Evolutionary conservation across 1,284 basidiomycete genomes (phyloP).

Genomic region (Cutaneotrichosporon cyanovorans): DNA sequence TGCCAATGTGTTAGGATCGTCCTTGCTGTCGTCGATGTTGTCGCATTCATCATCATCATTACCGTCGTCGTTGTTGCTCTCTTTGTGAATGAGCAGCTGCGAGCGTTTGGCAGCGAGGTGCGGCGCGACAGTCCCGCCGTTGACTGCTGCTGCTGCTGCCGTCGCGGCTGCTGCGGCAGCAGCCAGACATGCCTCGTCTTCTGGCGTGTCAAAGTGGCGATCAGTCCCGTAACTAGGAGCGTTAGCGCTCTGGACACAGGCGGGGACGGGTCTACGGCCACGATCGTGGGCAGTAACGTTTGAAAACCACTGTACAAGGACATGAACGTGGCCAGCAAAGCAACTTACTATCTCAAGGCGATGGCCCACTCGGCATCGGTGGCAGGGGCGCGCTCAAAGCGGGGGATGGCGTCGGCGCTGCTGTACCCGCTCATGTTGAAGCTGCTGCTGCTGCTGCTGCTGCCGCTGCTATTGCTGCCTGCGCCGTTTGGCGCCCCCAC

Average conservation of each 20-base stretch:
- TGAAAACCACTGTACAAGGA: too few species aligned
- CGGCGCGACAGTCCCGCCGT: too few species aligned
- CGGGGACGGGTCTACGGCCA: too few species aligned
- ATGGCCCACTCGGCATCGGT: constrained; percentile 20
- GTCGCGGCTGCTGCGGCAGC: too few species aligned
- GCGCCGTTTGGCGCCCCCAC: too few species aligned
- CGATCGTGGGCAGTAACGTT: too few species aligned
- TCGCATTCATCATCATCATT: not conserved
- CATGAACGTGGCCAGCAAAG: too few species aligned
- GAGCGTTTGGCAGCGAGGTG: not conserved
- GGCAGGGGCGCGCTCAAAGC: constrained; percentile 8
- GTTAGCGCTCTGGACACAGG: too few species aligned
- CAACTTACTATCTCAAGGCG: constrained; percentile 15
- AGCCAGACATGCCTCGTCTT: not conserved
- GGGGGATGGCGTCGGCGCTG: not conserved
- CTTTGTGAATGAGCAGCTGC: constrained; percentile 6
- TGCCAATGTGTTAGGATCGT: not conserved
- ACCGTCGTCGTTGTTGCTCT: not conserved
- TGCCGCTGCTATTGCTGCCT: not conserved
- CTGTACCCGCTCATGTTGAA: not conserved
- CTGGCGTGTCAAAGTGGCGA: not conserved
- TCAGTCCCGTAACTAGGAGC: constrained; percentile 6
- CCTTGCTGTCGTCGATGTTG: not conserved
- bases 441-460: not conserved
- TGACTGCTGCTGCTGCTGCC: too few species aligned